A percentile compares a stretch with the other conserved stretches of the same genome.
phyloP scores from a whole-genome alignment of 1,139 yeast species.

The Taphrina confusa region DNA sequence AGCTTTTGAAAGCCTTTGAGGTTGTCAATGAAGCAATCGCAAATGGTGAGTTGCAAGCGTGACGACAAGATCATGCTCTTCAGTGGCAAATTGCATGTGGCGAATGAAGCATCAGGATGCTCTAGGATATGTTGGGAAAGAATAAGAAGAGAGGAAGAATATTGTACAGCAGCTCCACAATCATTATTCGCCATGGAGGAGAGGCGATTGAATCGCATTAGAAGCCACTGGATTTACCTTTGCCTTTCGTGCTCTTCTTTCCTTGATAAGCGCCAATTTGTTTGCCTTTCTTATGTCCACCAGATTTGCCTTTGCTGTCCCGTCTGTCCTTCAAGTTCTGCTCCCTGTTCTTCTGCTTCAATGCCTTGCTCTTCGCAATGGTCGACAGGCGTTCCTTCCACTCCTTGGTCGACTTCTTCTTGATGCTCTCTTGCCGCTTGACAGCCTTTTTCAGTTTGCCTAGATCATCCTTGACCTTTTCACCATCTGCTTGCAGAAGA shows the following conservation, averaged over 20 bases:
- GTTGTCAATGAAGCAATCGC: slow-evolving; percentile 60
- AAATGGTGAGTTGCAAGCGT: slow-evolving; percentile 40
- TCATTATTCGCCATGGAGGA: no score
- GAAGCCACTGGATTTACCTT: slow-evolving; percentile 20
- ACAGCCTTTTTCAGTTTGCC: slow-evolving; percentile 79
- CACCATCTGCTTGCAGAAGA: slow-evolving; percentile 84
- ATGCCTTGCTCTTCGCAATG: slow-evolving; percentile 72
- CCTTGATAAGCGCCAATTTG: slow-evolving; percentile 27
- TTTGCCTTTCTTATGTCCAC: slow-evolving; percentile 31
- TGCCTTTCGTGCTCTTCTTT: slow-evolving; percentile 24
- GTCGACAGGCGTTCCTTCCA: slow-evolving; percentile 79
- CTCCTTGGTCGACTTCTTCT: slow-evolving; percentile 77
- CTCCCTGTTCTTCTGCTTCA: slow-evolving; percentile 81
- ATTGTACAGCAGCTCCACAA: no score
- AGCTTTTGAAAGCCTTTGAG: slow-evolving; percentile 85
- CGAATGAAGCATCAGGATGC: background rate
- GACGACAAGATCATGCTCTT: no score
- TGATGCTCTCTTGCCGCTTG: slow-evolving; percentile 75
- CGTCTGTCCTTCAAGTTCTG: slow-evolving; percentile 67
- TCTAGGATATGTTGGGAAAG: background rate
- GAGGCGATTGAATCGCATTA: no score
- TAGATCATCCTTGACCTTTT: slow-evolving; percentile 85
- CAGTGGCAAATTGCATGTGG: no score
- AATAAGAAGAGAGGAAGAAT: no score
- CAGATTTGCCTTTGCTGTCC: slow-evolving; percentile 28